Evolutionary conservation across 164 flowering plant species (phyloP).

Genomic region (Hamamelis virginiana): DNA sequence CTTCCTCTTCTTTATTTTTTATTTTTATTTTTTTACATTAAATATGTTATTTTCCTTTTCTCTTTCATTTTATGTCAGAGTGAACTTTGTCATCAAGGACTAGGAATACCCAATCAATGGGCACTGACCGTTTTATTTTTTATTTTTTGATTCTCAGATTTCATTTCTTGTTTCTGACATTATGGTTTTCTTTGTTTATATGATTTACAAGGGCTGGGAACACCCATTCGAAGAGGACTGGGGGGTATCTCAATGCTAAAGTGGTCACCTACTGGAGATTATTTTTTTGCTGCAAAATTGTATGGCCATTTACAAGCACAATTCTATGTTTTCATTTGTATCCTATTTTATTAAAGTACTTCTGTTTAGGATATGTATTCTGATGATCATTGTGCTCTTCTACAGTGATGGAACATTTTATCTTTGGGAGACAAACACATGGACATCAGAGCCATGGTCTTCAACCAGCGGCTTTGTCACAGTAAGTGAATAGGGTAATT

Average conservation of each 20-base stretch:
- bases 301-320: constrained; percentile 26
- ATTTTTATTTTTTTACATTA: too few relatives aligned
- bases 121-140: too few relatives aligned
- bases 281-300: constrained; percentile 89
- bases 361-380: background rate
- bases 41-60: too few relatives aligned
- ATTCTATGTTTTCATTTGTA: background rate
- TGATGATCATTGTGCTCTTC: constrained; percentile 14
- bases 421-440: constrained; percentile 98
- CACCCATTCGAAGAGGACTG: constrained; percentile 94
- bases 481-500: constrained; percentile 40
- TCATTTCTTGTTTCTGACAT: background rate
- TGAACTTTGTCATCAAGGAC: too few relatives aligned
- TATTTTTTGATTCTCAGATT: background rate
- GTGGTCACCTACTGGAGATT: constrained; percentile 98
- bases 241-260: constrained; percentile 85
- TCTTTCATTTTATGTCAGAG: too few relatives aligned
- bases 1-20: background rate
- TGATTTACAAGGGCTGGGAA: constrained; percentile 59
- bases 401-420: constrained; percentile 94
- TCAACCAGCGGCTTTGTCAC: constrained; percentile 86
- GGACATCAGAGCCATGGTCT: constrained; percentile 98
- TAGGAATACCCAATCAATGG: too few relatives aligned
- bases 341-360: background rate
- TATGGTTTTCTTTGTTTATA: background rate